Conservation (phyloP, 345 rosid species). For the Gossypium bickii region DNA sequence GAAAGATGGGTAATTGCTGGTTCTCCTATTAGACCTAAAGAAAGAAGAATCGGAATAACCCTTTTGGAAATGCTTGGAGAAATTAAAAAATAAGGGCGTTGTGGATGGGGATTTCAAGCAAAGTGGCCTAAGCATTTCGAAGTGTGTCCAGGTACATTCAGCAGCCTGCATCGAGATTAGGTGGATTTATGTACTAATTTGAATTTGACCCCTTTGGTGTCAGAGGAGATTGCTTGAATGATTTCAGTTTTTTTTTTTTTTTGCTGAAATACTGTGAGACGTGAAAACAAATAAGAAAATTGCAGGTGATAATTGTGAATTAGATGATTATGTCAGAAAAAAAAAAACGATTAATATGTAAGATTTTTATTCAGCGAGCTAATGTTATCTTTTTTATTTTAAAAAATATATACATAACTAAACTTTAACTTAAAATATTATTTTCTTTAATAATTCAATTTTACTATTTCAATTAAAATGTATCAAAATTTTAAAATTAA, state of each 20-base stretch:
- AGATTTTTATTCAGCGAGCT: too few species aligned
- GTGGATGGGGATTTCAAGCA: background rate
- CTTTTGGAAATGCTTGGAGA: slow-evolving; percentile 7
- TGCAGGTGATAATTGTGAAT: background rate
- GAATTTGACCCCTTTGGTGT: background rate
- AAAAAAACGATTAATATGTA: too few species aligned
- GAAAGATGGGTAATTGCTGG: background rate
- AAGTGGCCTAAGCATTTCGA: slow-evolving; percentile 2
- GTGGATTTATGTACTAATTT: background rate
- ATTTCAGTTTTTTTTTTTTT: too few species aligned
- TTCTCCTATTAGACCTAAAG: background rate
- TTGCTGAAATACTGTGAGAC: background rate
- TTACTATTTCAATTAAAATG: too few species aligned
- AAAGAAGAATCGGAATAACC: background rate
- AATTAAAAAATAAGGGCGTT: background rate
- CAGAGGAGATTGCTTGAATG: background rate
- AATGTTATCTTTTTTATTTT: too few species aligned
- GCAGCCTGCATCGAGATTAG: background rate
- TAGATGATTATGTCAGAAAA: too few species aligned
- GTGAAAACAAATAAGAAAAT: background rate
- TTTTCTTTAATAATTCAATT: too few species aligned
- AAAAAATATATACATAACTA: too few species aligned
- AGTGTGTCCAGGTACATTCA: background rate
- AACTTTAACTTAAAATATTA: too few species aligned
- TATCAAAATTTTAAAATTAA: too few species aligned